Conservation (phyloP, 148 eudicot species). For the Amaranthus hypochondriacus region DNA sequence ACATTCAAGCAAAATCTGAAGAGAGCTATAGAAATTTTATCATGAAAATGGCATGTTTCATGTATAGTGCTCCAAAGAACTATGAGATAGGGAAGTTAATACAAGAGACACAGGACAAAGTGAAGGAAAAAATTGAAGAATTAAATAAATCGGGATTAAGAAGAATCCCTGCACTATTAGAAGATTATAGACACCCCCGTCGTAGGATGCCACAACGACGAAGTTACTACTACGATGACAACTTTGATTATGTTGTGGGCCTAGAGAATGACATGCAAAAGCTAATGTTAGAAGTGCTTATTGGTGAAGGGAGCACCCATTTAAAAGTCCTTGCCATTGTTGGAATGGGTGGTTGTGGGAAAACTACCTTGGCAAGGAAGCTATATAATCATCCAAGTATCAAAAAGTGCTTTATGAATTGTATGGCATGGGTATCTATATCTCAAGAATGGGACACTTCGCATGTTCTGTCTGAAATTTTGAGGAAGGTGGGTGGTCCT, state of each 20-base stretch:
- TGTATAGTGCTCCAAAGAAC: background rate
- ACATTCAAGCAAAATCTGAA: background rate
- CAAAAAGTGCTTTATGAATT: conserved; percentile 16
- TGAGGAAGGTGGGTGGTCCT: conserved; percentile 15
- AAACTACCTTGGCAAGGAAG: conserved; percentile 31
- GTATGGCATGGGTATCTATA: conserved; percentile 24
- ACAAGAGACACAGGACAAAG: background rate
- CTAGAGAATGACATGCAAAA: conserved; percentile 11
- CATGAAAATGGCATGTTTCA: background rate
- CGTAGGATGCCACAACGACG: background rate
- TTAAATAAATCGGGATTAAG: conserved; percentile 9
- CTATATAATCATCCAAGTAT: conserved; percentile 23
- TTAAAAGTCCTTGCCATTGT: conserved; percentile 13
- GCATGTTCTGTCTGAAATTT: conserved; percentile 21
- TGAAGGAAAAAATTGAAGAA: background rate
- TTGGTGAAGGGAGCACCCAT: conserved; percentile 16
- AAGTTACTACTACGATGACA: conserved; percentile 14
- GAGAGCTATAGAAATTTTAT: background rate
- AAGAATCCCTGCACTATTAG: conserved; percentile 2
- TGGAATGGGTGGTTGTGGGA: conserved; percentile 37
- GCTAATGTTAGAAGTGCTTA: conserved; percentile 10
- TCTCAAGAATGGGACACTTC: conserved; percentile 32
- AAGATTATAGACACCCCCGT: background rate
- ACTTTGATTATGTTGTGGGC: conserved; percentile 15
- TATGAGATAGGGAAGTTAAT: conserved; percentile 2